A percentile compares a stretch with the other conserved stretches of the same genome.
Conservation (phyloP, 2,329 filamentous ascomycete genomes). For the Claviceps purpurea region DNA sequence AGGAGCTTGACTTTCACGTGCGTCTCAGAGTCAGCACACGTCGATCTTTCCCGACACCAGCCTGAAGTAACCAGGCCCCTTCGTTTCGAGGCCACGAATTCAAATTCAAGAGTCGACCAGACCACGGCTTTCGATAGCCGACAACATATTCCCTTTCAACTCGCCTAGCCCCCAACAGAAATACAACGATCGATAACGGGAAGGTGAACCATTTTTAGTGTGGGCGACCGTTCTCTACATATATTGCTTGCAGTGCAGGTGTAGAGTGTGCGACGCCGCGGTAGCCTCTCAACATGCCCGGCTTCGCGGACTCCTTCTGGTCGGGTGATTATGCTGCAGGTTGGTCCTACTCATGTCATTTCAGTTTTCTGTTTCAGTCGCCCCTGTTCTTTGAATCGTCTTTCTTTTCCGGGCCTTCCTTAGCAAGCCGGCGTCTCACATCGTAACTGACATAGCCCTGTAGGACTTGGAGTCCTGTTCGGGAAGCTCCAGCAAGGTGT, state of each 20-base stretch:
- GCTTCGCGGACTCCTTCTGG: slow-evolving; percentile 96
- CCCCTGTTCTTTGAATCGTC: too few species aligned
- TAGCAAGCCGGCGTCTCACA: not conserved
- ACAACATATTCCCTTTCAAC: not conserved
- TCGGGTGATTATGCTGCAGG: slow-evolving; percentile 93
- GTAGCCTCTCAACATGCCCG: slow-evolving; percentile 48
- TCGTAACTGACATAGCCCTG: slow-evolving; percentile 7
- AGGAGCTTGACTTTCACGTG: not conserved
- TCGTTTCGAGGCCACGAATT: not conserved
- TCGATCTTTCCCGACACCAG: not conserved
- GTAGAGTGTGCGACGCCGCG: slow-evolving; percentile 1
- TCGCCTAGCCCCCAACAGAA: not conserved
- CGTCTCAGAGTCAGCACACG: not conserved
- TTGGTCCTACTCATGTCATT: slow-evolving; percentile 24
- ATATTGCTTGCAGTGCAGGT: not conserved
- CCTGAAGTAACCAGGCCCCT: not conserved
- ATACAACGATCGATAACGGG: not conserved
- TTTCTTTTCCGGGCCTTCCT: not conserved
- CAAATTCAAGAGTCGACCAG: not conserved
- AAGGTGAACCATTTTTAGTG: too few species aligned
- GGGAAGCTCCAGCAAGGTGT: slow-evolving; percentile 94
- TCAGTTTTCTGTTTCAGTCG: not conserved
- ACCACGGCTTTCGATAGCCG: not conserved
- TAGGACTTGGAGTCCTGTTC: slow-evolving; percentile 83
- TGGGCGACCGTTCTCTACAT: not conserved